A percentile compares a stretch with the other conserved stretches of the same genome.
phyloP scores from a whole-genome alignment of 1,139 yeast species.

The Pichia cactophila region DNA sequence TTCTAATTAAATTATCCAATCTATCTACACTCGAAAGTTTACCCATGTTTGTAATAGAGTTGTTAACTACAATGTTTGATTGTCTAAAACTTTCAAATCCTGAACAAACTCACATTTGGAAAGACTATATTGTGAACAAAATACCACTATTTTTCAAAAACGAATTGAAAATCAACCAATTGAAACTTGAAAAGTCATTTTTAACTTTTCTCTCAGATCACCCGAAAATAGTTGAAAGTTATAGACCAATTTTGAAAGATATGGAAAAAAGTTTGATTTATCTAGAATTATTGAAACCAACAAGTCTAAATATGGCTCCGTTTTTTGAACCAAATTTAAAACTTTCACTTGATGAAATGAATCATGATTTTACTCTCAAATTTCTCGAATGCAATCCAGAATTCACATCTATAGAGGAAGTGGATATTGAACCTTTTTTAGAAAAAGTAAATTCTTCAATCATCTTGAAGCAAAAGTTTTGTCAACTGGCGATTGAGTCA shows the following conservation, averaged over 20 bases:
- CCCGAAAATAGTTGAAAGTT: slow-evolving; percentile 4
- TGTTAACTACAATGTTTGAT: slow-evolving; percentile 21
- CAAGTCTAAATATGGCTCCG: slow-evolving; percentile 3
- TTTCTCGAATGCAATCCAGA: slow-evolving; percentile 27
- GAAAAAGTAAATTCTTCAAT: slow-evolving; percentile 13
- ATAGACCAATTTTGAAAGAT: slow-evolving; percentile 12
- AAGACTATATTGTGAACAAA: slow-evolving; percentile 20
- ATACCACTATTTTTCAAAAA: slow-evolving; percentile 20
- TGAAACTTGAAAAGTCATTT: slow-evolving; percentile 17
- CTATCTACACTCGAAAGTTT: slow-evolving; percentile 25
- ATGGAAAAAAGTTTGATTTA: slow-evolving; percentile 18
- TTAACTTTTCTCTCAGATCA: slow-evolving; percentile 5
- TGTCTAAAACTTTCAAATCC: slow-evolving; percentile 19
- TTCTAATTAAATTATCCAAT: slow-evolving; percentile 21
- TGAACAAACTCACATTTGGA: slow-evolving; percentile 19
- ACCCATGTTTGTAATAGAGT: slow-evolving; percentile 22
- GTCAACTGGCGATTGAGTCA: slow-evolving; percentile 16
- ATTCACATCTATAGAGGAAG: slow-evolving; percentile 27
- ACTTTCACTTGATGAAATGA: slow-evolving; percentile 14
- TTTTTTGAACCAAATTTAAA: not conserved
- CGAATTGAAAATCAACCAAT: slow-evolving; percentile 23
- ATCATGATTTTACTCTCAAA: slow-evolving; percentile 15
- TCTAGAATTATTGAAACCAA: slow-evolving; percentile 18
- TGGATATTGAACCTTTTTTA: slow-evolving; percentile 19
- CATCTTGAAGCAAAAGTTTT: slow-evolving; percentile 13